A percentile compares a stretch with the other conserved stretches of the same genome.
Evolutionary conservation across 331 rosid genomes (phyloP).

Genomic region (Rhamnella rubrinervis): DNA sequence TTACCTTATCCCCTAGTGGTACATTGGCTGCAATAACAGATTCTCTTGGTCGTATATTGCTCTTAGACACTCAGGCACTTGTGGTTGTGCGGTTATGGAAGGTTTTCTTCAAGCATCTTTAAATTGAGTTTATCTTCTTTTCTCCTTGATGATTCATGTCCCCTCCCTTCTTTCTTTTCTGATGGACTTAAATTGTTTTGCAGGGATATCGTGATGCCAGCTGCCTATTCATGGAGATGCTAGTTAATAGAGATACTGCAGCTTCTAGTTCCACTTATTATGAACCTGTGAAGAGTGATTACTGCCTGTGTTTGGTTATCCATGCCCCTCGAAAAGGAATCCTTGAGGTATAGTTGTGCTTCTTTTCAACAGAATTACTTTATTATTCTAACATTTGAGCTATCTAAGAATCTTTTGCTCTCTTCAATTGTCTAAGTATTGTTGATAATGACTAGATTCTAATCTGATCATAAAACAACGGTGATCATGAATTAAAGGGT

Average conservation of each 20-base stretch:
- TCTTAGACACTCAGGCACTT: conserved; percentile 94
- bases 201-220: conserved; percentile 97
- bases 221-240: conserved; percentile 97
- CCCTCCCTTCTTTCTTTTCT: not conserved
- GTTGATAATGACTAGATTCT: not conserved
- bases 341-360: conserved; percentile 55
- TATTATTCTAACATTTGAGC: not conserved
- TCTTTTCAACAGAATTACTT: not conserved
- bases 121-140: not conserved
- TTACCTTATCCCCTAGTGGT: conserved; percentile 94
- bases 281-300: conserved; percentile 83
- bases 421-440: not conserved
- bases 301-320: conserved; percentile 93
- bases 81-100: conserved; percentile 98
- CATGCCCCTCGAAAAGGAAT: conserved; percentile 97
- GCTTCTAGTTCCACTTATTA: conserved; percentile 54
- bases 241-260: conserved; percentile 65
- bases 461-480: too few species aligned
- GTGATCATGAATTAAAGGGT: too few species aligned
- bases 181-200: conserved; percentile 24
- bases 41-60: conserved; percentile 96
- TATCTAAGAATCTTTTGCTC: not conserved
- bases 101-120: conserved; percentile 41
- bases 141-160: not conserved
- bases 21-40: conserved; percentile 95